A percentile compares a stretch with the other conserved stretches of the same genome.
phyloP scores from a whole-genome alignment of 2,329 filamentous ascomycete species.

The Botryotinia narcissicola region DNA sequence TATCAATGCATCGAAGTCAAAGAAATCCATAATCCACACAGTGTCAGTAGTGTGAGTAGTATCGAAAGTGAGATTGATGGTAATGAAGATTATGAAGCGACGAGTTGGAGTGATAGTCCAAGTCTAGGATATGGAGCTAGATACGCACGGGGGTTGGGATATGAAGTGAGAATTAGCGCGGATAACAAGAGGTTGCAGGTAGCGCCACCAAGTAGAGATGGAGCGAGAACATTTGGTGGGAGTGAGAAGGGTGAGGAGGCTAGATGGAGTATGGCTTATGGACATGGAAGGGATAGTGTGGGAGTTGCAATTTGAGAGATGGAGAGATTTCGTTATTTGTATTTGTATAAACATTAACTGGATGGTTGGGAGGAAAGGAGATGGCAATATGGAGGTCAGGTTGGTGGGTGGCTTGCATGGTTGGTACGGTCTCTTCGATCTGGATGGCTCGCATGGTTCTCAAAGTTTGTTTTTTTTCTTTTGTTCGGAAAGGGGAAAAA shows the following conservation, averaged over 20 bases:
- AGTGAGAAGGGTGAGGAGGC: constrained; percentile 42
- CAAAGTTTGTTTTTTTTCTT: not conserved
- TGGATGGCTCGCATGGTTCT: not conserved
- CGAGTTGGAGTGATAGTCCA: constrained; percentile 18
- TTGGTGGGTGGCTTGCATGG: not conserved
- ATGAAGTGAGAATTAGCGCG: not conserved
- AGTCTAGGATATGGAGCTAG: not conserved
- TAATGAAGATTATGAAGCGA: constrained; percentile 14
- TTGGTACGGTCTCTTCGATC: not conserved
- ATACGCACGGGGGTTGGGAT: not conserved
- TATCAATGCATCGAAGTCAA: constrained; percentile 52
- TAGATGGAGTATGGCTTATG: constrained; percentile 30
- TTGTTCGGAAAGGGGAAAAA: not conserved
- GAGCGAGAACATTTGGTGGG: constrained; percentile 28
- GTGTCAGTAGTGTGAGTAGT: not conserved
- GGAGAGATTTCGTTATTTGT: not conserved
- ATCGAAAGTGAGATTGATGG: constrained; percentile 4
- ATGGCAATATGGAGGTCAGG: not conserved
- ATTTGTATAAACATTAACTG: not conserved
- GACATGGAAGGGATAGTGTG: constrained; percentile 41
- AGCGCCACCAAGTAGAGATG: not conserved
- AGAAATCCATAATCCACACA: constrained; percentile 1
- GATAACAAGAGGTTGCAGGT: constrained; percentile 14
- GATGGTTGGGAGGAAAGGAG: not conserved
- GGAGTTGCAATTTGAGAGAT: constrained; percentile 46